Conservation (phyloP, 2,329 filamentous ascomycete genomes). For the Venturiaceae sp. region DNA sequence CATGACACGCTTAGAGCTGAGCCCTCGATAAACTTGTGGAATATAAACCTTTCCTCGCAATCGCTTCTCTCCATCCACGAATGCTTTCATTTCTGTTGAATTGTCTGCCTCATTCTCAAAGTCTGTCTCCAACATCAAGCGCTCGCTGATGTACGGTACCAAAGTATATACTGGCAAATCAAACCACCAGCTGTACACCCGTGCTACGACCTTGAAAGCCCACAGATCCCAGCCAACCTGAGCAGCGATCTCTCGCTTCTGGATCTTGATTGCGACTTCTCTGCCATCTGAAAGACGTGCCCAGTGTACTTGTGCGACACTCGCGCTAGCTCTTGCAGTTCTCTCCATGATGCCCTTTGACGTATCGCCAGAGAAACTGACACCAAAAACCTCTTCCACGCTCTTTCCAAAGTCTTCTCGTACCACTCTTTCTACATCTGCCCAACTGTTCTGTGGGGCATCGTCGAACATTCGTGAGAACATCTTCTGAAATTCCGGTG, state of each 20-base stretch:
- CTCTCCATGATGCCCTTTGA: constrained; percentile 58
- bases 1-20: constrained; percentile 75
- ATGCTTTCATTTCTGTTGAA: constrained; percentile 68
- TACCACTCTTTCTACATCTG: constrained; percentile 75
- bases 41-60: constrained; percentile 79
- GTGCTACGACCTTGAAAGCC: constrained; percentile 85
- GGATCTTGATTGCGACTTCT: constrained; percentile 91
- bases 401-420: constrained; percentile 75
- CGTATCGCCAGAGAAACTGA: constrained; percentile 64
- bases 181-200: constrained; percentile 70
- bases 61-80: constrained; percentile 66
- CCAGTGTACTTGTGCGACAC: constrained; percentile 96
- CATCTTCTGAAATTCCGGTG: constrained; percentile 93
- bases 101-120: constrained; percentile 89
- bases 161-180: constrained; percentile 87
- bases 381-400: constrained; percentile 84
- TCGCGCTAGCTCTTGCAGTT: constrained; percentile 70
- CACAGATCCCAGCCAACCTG: constrained; percentile 93
- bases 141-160: constrained; percentile 86
- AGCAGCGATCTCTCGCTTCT: constrained; percentile 86
- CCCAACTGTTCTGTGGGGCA: constrained; percentile 86
- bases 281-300: constrained; percentile 74
- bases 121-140: constrained; percentile 88
- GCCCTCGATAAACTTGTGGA: constrained; percentile 71
- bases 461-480: constrained; percentile 97